Base-by-base conservation (phyloP, 805 yeast genomes). In the Isabelozyma gotoi region DNA sequence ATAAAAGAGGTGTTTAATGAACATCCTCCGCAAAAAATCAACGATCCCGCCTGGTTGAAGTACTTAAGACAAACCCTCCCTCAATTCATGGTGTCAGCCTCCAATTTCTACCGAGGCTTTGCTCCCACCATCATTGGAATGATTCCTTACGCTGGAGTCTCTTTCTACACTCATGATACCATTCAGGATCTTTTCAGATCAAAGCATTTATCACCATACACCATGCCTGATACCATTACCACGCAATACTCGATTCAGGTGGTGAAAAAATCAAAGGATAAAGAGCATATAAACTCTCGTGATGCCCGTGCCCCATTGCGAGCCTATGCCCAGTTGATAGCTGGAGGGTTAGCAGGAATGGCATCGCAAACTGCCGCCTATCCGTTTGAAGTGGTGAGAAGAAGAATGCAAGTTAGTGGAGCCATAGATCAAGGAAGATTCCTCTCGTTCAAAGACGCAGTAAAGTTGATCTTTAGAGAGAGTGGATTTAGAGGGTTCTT, bases 131-230 rank as follows among this genome's bases (percentile, higher is more conserved):
- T 94, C 36, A 56, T 91, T 33, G 99, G 99, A 8, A 91, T 94
- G 96, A 75, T 94, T 17, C 99, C 99, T 1, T 94, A 94, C 61
- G 99, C 99, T 1, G 99, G 99, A 8, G 97, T 92, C 3, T 88
- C 97, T 3, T 94, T 94, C 58, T 87, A 90, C 67, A 87, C 96
- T 3, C 98, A 94, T 65, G 99, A 94, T 67, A 62, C 82, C 44
- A 73, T 91, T 45, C 98, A 92, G 65, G 99, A 94, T 65, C 56
- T 91, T 1, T 80, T 94, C 58, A 73, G 96, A 48, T 73, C 85
- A n/a, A 71, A 74, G 10, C 42, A 57, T 10, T 62, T 91, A 5
- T 71, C 82, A 2, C 65, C 69, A 11, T 78, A 80, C 51, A 77
- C 89, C 0, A 82, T 71, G 17, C 57, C 57, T 39, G 38, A 36